Base-by-base conservation (phyloP, 345 rosid species). In the Hevea brasiliensis region DNA sequence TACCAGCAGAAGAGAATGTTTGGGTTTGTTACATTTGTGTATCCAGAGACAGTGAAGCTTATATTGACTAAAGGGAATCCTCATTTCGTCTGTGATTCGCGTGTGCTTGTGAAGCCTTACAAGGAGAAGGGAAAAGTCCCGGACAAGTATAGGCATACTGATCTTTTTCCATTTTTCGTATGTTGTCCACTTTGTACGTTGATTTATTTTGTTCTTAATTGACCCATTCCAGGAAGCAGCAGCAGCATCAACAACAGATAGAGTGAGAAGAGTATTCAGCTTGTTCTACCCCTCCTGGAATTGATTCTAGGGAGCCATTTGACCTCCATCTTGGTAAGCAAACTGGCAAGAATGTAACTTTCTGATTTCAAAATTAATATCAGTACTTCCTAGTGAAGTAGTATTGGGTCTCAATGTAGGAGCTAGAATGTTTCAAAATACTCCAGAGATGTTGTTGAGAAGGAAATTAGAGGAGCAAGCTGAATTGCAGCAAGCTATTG, bases 1-100 rank as follows among this genome's bases (percentile, higher is more conserved):
- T 90, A 88, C 74, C 98, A 94, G 89, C 93, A 88, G 84, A 94
- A 90, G 82, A 87, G 98, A 69, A 92, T 94, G 98, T 94, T 90
- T 86, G 98, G 98, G 44, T 94, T 94, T 79, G 98, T 94, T 57
- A 89, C 97, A 18, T 94, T 94, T 72, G 83, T 87, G 75, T 88
- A 76, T 66, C 79, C 97, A n/a, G 97, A 90, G 76, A 94, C 97
- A 41, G 97, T 88, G 73, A 94, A 83, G 83, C 89, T 84, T 70
- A 89, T 94, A 72, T 81, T 94, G 84, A 85, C 90, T 7, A 84
- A 89, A 79, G 97, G 98, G 54, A 94, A 94, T 75, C 97, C 98
- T 68, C 98, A 94, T 81, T 92, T 89, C 70, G 91, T 94, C 27
- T 90, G 97, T 48, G 93, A 92, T 81, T 94, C 98, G 12, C 97